phyloP scores from a whole-genome alignment of 768 basidiomycete species.

The Hypholoma sublateritium region DNA sequence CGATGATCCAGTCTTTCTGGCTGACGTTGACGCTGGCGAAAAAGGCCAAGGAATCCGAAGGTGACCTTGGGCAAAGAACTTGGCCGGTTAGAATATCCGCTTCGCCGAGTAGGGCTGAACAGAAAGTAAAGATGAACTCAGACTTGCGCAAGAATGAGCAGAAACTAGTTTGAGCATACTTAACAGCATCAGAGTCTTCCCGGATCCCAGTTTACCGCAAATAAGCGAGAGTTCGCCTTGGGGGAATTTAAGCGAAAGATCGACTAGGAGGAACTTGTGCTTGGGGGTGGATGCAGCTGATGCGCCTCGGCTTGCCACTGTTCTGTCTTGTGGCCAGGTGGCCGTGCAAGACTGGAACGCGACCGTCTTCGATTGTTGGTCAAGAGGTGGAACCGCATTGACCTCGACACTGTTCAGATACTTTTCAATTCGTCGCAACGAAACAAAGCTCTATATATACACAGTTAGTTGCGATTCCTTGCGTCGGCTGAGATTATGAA shows the following conservation, averaged over 20 bases:
- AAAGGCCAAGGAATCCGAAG: slow-evolving; percentile 72
- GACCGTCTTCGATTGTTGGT: slow-evolving; percentile 57
- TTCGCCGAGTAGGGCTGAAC: slow-evolving; percentile 68
- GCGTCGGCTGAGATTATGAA: not conserved
- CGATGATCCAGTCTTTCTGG: slow-evolving; percentile 72
- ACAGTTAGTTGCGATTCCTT: not conserved
- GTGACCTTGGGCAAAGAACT: slow-evolving; percentile 79
- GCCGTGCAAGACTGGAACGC: slow-evolving; percentile 83
- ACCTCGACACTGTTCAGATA: slow-evolving; percentile 81
- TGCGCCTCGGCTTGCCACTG: slow-evolving; percentile 41
- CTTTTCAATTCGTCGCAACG: slow-evolving; percentile 87
- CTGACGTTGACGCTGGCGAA: slow-evolving; percentile 43
- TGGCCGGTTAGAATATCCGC: slow-evolving; percentile 84
- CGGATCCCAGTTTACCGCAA: slow-evolving; percentile 87
- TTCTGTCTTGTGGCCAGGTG: slow-evolving; percentile 86
- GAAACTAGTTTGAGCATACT: slow-evolving; percentile 32
- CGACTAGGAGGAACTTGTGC: slow-evolving; percentile 78
- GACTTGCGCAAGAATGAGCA: not conserved
- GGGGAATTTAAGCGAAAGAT: slow-evolving; percentile 78
- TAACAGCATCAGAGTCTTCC: slow-evolving; percentile 83
- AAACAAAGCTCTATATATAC: slow-evolving; percentile 63
- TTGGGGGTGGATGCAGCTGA: slow-evolving; percentile 72
- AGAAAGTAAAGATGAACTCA: not conserved
- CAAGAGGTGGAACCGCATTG: slow-evolving; percentile 53
- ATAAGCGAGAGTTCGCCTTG: slow-evolving; percentile 76